These are phyloP conservation scores for Pezicula neosporulosa DNA, from an alignment of 2,329 filamentous ascomycete genomes.

Conservation along the genomic window DNA sequence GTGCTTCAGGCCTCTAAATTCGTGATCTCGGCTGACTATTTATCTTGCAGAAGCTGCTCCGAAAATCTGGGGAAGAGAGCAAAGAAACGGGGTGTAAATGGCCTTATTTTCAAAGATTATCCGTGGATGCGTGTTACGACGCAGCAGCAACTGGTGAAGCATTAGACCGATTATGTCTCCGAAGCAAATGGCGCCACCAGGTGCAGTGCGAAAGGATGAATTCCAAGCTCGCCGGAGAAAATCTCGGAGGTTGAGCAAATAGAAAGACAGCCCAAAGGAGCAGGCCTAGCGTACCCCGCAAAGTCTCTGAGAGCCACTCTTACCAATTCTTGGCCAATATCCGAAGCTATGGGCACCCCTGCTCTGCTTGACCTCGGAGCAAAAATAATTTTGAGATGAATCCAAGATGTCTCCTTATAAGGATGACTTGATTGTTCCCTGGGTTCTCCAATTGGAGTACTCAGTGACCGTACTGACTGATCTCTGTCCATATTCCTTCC, in stretches of 20 bases:
- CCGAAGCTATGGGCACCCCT: neutral
- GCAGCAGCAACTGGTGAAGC: too few relatives aligned
- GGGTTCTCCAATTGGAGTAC: neutral
- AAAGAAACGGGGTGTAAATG: too few relatives aligned
- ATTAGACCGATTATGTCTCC: neutral
- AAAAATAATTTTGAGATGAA: too few relatives aligned
- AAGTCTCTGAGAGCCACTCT: neutral
- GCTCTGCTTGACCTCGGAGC: neutral
- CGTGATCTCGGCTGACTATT: too few relatives aligned
- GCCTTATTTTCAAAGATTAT: too few relatives aligned
- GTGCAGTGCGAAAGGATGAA: neutral
- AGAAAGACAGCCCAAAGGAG: neutral
- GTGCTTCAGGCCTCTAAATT: too few relatives aligned
- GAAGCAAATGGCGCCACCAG: neutral
- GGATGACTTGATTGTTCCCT: too few relatives aligned
- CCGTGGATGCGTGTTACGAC: too few relatives aligned
- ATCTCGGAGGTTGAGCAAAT: constrained; percentile 8
- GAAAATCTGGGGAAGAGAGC: too few relatives aligned
- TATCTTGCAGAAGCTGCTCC: too few relatives aligned
- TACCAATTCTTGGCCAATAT: neutral
- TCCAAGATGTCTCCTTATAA: too few relatives aligned
- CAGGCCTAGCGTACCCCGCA: neutral
- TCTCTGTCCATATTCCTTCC: neutral
- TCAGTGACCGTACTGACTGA: neutral
- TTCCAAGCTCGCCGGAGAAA: constrained; percentile 7